Evolutionary conservation across 768 basidiomycete genomes (phyloP).

Genomic region (Baorangia bicolor): DNA sequence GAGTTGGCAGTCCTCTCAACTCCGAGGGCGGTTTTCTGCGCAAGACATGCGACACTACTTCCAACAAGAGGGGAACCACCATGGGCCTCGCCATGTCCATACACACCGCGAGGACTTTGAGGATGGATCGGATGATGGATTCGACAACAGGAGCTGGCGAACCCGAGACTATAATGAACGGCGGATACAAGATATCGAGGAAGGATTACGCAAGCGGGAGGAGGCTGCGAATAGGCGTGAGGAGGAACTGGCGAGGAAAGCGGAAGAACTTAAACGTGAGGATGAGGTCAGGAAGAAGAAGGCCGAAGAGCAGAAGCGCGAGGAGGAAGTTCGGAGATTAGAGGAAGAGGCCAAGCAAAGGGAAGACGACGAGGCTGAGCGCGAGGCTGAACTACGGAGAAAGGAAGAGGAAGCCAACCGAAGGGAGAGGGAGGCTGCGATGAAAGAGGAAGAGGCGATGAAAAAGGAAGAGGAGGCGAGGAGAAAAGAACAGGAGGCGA

Average conservation of each 20-base stretch:
- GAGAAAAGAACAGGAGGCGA: slow-evolving; percentile 27
- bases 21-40: slow-evolving; percentile 27
- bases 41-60: slow-evolving; percentile 31
- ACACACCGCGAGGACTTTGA: slow-evolving; percentile 31
- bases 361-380: slow-evolving; percentile 25
- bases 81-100: slow-evolving; percentile 21
- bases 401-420: slow-evolving; percentile 34
- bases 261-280: slow-evolving; percentile 36
- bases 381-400: slow-evolving; percentile 29
- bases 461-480: slow-evolving; percentile 28
- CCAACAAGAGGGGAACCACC: slow-evolving; percentile 20
- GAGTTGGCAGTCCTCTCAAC: slow-evolving; percentile 32
- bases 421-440: slow-evolving; percentile 26
- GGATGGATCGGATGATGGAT: slow-evolving; percentile 30
- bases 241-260: slow-evolving; percentile 34
- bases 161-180: slow-evolving; percentile 33
- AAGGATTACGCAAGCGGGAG: slow-evolving; percentile 31
- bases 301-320: slow-evolving; percentile 29
- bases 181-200: slow-evolving; percentile 33
- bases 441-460: slow-evolving; percentile 28
- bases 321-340: slow-evolving; percentile 25
- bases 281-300: slow-evolving; percentile 27
- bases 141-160: slow-evolving; percentile 32
- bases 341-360: slow-evolving; percentile 29
- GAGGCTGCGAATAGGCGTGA: slow-evolving; percentile 35